Evolutionary conservation across 176 grass and related monocot genomes (phyloP), one percentile per base, ranked within the genome.

Genomic region (Aechmea fasciata): DNA sequence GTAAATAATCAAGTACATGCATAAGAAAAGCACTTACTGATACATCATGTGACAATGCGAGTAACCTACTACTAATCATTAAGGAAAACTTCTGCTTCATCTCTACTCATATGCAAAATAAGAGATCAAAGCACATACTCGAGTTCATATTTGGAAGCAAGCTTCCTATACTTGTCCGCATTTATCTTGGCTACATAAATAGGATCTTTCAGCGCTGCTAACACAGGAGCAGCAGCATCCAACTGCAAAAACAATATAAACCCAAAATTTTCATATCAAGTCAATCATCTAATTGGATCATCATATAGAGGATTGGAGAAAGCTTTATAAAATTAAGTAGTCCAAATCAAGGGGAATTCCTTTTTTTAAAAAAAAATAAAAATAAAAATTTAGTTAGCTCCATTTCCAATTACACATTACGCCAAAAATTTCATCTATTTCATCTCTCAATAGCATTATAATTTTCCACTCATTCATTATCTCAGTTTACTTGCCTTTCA

Each of bases 151-250:
- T 90, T 92, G 10, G 86, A 76, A 33, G 88, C 64, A 10, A 92
- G 76, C 64, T 96, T 96, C 57, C 51, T 84, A 66, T 92, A 90
- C 47, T 96, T 92, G 67, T 96, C 88, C 3, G 86, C 92, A 87
- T 96, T 84, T 68, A 96, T 74, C 81, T 89, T 96, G 13, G 83
- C 77, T 15, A 96, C 48, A 22, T 83, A 2, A 17, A 96, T 82
- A 28, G 93, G 89, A 19, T 83, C 73, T 65, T 79, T 66, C 74
- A 97, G 47, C 29, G 41, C 79, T 59, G 84, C 83, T 51, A 97
- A 72, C 54, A 76, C 25, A 0, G 66, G 79, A 87, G 93, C 89
- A 87, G 89, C 89, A 33, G 85, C 82, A 69, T 97, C 86, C 63
- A 97, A 69, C 93, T 97, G 84, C 72, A 78, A 50, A 67, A 75